Evolutionary conservation across 768 basidiomycete species (phyloP).

Genomic region (Cyclocybe cylindracea): DNA sequence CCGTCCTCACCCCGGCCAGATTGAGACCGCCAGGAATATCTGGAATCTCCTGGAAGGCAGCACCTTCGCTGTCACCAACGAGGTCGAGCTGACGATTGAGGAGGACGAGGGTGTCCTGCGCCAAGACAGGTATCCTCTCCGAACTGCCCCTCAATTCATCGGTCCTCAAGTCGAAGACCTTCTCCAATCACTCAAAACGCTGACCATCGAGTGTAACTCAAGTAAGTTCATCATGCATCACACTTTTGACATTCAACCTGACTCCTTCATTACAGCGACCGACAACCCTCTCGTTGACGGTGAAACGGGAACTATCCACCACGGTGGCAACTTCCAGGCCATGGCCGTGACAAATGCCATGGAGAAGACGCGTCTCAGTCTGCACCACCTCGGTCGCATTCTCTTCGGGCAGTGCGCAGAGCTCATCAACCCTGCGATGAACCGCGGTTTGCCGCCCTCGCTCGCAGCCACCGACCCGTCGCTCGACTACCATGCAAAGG

Average conservation of each 20-base stretch:
- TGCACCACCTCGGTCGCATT: slow-evolving; percentile 73
- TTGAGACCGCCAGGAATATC: slow-evolving; percentile 73
- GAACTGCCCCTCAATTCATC: slow-evolving; percentile 82
- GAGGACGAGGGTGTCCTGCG: slow-evolving; percentile 74
- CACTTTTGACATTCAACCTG: neutral
- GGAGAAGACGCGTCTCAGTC: slow-evolving; percentile 79
- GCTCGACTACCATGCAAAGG: slow-evolving; percentile 82
- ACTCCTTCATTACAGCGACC: slow-evolving; percentile 52
- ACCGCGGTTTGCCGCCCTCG: slow-evolving; percentile 80
- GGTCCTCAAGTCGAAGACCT: slow-evolving; percentile 87
- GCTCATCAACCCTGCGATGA: slow-evolving; percentile 74
- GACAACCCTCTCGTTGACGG: slow-evolving; percentile 85
- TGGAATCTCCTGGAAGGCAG: slow-evolving; percentile 69
- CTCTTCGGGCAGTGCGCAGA: slow-evolving; percentile 71
- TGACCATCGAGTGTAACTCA: slow-evolving; percentile 80
- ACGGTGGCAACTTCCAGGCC: slow-evolving; percentile 91
- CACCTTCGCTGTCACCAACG: slow-evolving; percentile 64
- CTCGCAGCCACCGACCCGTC: slow-evolving; percentile 80
- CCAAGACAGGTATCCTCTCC: slow-evolving; percentile 78
- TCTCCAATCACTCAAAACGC: slow-evolving; percentile 57
- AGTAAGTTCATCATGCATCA: slow-evolving; percentile 45
- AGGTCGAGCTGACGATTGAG: slow-evolving; percentile 70
- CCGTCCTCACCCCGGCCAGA: slow-evolving; percentile 80
- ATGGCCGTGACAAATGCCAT: slow-evolving; percentile 84
- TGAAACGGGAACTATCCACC: slow-evolving; percentile 64